Evolutionary conservation across 2,329 filamentous ascomycete genomes (phyloP).

Genomic region (Celoporthe dispersa): DNA sequence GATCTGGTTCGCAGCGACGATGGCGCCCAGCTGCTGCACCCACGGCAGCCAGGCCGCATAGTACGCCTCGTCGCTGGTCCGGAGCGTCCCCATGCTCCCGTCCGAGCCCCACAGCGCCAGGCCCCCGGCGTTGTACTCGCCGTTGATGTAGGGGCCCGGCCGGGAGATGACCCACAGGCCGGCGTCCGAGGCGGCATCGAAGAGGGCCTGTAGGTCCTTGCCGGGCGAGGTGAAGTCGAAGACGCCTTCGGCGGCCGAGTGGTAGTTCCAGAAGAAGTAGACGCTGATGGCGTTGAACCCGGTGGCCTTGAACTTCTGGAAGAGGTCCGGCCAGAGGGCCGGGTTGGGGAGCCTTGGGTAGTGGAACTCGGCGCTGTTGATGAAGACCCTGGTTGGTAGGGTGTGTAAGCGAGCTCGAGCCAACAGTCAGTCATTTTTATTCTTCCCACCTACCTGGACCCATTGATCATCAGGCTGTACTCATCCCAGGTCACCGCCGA

Average conservation of each 20-base stretch:
- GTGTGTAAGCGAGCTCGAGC: no score
- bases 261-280: slow-evolving; percentile 57
- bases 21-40: slow-evolving; percentile 50
- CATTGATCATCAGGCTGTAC: slow-evolving; percentile 55
- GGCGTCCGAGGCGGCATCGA: slow-evolving; percentile 55
- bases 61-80: slow-evolving; percentile 49
- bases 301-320: slow-evolving; percentile 57
- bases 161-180: slow-evolving; percentile 56
- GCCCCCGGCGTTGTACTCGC: slow-evolving; percentile 53
- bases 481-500: slow-evolving; percentile 55
- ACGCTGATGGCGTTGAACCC: slow-evolving; percentile 56
- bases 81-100: slow-evolving; percentile 45
- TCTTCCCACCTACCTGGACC: slow-evolving; percentile 28
- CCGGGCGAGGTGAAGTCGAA: slow-evolving; percentile 56
- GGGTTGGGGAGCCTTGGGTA: slow-evolving; percentile 58
- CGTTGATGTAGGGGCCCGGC: slow-evolving; percentile 44
- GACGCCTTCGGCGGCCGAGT: slow-evolving; percentile 46
- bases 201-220: slow-evolving; percentile 54
- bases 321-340: slow-evolving; percentile 57
- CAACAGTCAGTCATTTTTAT: no score
- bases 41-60: slow-evolving; percentile 52
- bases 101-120: slow-evolving; percentile 49
- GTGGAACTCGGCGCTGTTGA: slow-evolving; percentile 53
- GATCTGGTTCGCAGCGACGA: slow-evolving; percentile 56
- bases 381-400: slow-evolving; percentile 28